These are phyloP conservation scores for Orbilia brochopaga DNA, from an alignment of 2,329 filamentous ascomycete genomes.

Conservation along the genomic window DNA sequence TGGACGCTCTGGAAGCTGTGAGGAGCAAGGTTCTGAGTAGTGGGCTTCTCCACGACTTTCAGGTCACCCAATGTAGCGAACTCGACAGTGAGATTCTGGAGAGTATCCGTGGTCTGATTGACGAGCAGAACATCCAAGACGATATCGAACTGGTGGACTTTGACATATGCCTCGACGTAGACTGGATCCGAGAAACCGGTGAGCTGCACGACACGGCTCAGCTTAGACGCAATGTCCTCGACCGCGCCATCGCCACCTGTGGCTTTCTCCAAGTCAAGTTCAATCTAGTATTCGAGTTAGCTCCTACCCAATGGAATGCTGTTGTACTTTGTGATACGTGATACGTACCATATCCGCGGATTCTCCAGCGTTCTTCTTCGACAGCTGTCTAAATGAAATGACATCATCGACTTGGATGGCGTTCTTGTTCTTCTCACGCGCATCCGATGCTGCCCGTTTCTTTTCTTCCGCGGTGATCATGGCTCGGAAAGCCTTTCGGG, in stretches of 20 bases:
- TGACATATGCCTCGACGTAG: slow-evolving; percentile 98
- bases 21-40: slow-evolving; percentile 91
- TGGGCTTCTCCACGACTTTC: slow-evolving; percentile 95
- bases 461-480: slow-evolving; percentile 98
- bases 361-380: slow-evolving; percentile 85
- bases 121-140: slow-evolving; percentile 94
- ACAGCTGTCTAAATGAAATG: slow-evolving; percentile 87
- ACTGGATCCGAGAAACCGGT: slow-evolving; percentile 98
- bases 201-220: slow-evolving; percentile 93
- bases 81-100: slow-evolving; percentile 96
- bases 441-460: slow-evolving; percentile 94
- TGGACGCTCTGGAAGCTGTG: slow-evolving; percentile 99
- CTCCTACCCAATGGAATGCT: not conserved
- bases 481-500: slow-evolving; percentile 89
- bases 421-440: slow-evolving; percentile 87
- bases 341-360: slow-evolving; percentile 72
- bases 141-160: slow-evolving; percentile 98
- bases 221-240: slow-evolving; percentile 89
- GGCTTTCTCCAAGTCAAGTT: slow-evolving; percentile 88
- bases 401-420: slow-evolving; percentile 96
- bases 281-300: slow-evolving; percentile 60
- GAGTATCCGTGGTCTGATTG: slow-evolving; percentile 94
- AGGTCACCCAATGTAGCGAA: slow-evolving; percentile 98
- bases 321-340: not conserved
- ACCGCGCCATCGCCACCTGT: slow-evolving; percentile 84